These are phyloP conservation scores for Alnus glutinosa DNA, from an alignment of 306 rosid species.

Conservation along the genomic window DNA sequence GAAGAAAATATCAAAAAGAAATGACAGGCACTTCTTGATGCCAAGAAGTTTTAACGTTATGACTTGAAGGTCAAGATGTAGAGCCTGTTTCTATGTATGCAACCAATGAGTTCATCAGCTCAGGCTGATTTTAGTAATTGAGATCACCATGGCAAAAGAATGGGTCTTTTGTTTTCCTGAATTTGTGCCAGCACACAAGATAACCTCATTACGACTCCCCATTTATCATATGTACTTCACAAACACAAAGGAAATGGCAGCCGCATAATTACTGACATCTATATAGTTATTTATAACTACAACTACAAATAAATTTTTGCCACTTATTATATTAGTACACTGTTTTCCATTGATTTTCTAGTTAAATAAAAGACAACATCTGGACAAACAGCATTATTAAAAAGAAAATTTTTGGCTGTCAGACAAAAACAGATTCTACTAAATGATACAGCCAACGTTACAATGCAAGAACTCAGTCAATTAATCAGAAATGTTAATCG, in stretches of 20 bases:
- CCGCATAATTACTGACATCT: background rate
- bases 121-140: background rate
- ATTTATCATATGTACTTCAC: background rate
- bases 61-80: background rate
- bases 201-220: background rate
- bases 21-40: background rate
- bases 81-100: no score
- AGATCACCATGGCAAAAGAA: background rate
- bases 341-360: background rate
- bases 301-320: background rate
- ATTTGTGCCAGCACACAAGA: constrained; percentile 1
- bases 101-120: background rate
- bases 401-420: background rate
- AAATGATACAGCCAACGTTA: background rate
- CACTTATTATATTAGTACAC: background rate
- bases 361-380: background rate
- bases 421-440: background rate
- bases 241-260: background rate
- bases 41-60: background rate
- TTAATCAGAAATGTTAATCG: constrained; percentile 5
- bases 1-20: no score
- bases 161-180: background rate
- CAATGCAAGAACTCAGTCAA: constrained; percentile 20
- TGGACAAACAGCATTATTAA: constrained; percentile 1
- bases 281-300: background rate